Base-by-base conservation (phyloP, 169 alveolate genomes). In the Sarcocystis neurona region DNA sequence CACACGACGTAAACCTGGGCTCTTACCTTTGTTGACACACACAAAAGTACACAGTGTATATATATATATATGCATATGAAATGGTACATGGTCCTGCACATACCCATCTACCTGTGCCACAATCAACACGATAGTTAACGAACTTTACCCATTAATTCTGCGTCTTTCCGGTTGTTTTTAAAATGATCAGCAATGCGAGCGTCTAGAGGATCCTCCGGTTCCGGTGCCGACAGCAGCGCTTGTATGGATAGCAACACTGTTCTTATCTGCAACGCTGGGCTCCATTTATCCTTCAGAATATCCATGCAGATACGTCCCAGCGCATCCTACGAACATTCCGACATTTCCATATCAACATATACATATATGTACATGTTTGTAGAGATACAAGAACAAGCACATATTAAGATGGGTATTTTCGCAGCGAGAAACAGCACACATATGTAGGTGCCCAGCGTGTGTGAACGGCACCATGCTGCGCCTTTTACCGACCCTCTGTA, bases 301-400 rank as follows among this genome's bases (percentile, higher is more conserved):
- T 99, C 99, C 88, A 99, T 94, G 92, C 99, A 99, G 82, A 99
- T 99, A 90, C 99, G 96, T 37, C 99, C 99, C 90, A 98, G 96
- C 91, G 97, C 97, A 94, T 99, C 99, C 95, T 94, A 85, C 50
- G 43, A 30, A 1, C 77, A 78, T 37, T 39, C 53, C 68, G 32
- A 84, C 0, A 30, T 47, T 32, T 85, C 58, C 30, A 27, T 6
- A 2, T 32, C 70, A 58, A 12, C 60, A 34, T 12, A 10, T 5
- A 58, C 70, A 58, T 44, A 12, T 1, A 85, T 10, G 48, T 85
- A 30, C 90, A 79, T 74, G 8, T 44, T n/a, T 23, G 27, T 23
- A 74, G 79, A 74, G 27, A 74, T 27, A 74, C n/a, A 74, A 23
- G 27, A 23, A 74, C 27, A 27, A 23, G 70, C 70, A n/a, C n/a